Evolutionary conservation across 257 asterid species (phyloP), one percentile per base, ranked within the genome.

Genomic region (Solanum tacnaense): DNA sequence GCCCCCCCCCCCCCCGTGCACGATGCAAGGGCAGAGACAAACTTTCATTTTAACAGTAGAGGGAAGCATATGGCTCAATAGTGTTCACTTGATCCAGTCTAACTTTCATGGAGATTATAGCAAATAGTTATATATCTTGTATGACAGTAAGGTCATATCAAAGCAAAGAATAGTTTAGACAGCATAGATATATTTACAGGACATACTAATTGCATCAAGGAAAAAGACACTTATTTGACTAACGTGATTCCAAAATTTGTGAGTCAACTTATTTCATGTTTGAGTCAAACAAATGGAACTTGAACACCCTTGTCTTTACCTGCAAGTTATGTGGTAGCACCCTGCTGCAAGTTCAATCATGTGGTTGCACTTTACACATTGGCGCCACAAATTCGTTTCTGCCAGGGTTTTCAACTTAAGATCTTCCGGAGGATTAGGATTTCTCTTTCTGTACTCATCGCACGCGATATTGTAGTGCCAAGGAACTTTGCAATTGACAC

Each of bases 261-360:
- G 9, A 27, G 85, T 79, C 32, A 16, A 79, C 39, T 79, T 78
- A 41, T 78, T 78, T 78, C 84, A 78, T 71, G 62, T 71, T 31
- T 68, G 44, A 36, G 38, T 71, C 88, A 71, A 72, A 72, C 84
- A 86, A 39, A 86, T n/a, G 82, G 88, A 86, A 29, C 67, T 71
- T 44, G 84, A 41, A 58, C 32, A 85, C 13, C 67, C 65, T 16
- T 31, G 34, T 23, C 58, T 84, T 62, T 89, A 94, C 96, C 98
- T 94, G 96, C 98, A 94, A 81, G 90, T 88, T 46, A 94, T 94
- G 90, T 94, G 98, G 92, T 93, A 91, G 93, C 96, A 94, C 88
- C 98, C 98, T 25, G 89, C 88, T 52, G 84, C 89, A 88, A 94
- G 95, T 75, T 93, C 93, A 72, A 94, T 91, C 93, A 94, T 91